Evolutionary conservation across 1,284 basidiomycete species (phyloP), one percentile per base, ranked within the genome.

Genomic region (Melampsora americana): DNA sequence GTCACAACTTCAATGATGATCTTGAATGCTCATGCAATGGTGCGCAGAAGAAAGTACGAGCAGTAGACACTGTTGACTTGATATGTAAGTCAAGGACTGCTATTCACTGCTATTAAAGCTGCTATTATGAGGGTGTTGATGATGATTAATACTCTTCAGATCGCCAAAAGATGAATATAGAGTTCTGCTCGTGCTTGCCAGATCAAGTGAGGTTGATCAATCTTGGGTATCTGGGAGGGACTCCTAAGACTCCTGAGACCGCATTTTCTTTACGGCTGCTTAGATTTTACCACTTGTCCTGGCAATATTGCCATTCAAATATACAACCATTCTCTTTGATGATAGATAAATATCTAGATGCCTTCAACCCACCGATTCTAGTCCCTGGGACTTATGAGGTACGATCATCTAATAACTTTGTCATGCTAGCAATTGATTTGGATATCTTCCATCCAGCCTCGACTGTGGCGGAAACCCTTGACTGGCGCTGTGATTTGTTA

Each of bases 111-210:
- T n/a, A 42, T 42, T 1, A 42, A 12, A 5, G 39, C 4, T 42
- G 1, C 11, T 42, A 42, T 42, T 42, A 5, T 7, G 39, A 42
- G 35, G 35, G 9, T 3, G 35, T 35, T 42, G 11, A 42, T 7
- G 4, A 42, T 42, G 11, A 42, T 42, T 42, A 1, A 42, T 7
- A 42, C 39, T 12, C 11, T 42, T 42, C 39, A 42, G 39, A 42
- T 42, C 11, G 11, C 11, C 39, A 42, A 12, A 42, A 42, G 39
- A 42, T 42, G 4, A 42, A 42, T 30, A 5, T 59, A 1, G 28
- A 69, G 42, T 69, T 69, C 32, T 69, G 67, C 35, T 16, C 3
- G 12, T 69, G 67, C 32, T 56, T 69, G 35, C 67, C 67, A 1
- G 67, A 69, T 23, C 28, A 48, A 5, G 59, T 56, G n/a, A 23